Evolutionary conservation across 208 protist genomes (phyloP).

Genomic region (Spongospora subterranea): DNA sequence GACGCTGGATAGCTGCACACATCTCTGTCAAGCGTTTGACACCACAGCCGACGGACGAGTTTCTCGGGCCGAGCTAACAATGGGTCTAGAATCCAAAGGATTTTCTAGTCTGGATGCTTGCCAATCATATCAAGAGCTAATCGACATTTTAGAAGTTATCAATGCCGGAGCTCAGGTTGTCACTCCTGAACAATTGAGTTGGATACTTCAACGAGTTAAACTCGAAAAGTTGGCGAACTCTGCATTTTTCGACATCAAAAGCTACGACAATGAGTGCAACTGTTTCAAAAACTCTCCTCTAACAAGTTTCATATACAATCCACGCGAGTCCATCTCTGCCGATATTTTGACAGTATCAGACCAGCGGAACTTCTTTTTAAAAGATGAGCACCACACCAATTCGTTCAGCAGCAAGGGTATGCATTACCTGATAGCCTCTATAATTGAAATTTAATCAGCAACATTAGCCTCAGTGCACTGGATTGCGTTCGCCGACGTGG

Average conservation of each 20-base stretch:
- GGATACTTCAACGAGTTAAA: constrained; percentile 20
- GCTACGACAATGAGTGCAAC: background rate
- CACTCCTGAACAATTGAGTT: background rate
- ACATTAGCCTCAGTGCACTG: background rate
- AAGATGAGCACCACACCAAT: background rate
- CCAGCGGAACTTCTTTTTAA: background rate
- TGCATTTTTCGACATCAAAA: background rate
- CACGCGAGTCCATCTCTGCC: background rate
- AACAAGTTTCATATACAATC: background rate
- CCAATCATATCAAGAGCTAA: background rate
- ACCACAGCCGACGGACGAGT: background rate
- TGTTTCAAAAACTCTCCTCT: background rate
- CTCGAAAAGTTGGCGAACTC: background rate
- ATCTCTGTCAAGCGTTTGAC: background rate
- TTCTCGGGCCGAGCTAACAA: background rate
- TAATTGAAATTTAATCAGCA: background rate
- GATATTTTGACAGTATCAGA: background rate
- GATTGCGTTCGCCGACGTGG: constrained; percentile 25
- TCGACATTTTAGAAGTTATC: background rate
- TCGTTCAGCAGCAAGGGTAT: background rate
- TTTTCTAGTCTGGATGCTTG: constrained; percentile 10
- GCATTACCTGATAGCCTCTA: background rate
- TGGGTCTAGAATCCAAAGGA: constrained; percentile 30
- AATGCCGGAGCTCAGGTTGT: background rate
- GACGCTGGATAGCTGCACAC: constrained; percentile 16